Evolutionary conservation across 176 grass and related monocot species (phyloP), one percentile per base, ranked within the genome.

Genomic region (Calamus simplicifolius): DNA sequence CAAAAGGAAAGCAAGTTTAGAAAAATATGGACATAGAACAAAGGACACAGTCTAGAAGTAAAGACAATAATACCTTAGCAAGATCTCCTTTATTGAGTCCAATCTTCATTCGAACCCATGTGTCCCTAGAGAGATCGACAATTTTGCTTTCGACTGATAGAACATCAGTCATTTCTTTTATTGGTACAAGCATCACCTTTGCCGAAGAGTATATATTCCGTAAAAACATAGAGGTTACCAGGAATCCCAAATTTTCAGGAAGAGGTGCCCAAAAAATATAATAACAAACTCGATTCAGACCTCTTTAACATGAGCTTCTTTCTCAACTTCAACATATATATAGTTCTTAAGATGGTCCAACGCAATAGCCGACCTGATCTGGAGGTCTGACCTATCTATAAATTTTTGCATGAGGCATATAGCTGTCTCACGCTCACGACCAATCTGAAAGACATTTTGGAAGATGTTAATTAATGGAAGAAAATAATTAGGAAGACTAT

Each of bases 81-180:
- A 99, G 88, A 64, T 99, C 94, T 29, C 94, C 94, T 73, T 99
- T 99, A 68, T 99, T 93, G 62, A 89, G 48, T 27, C 94, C 81
- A 50, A 99, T 75, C 71, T 98, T 99, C 88, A 99, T 99, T 18
- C 85, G 81, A 29, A 99, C 94, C 94, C 94, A 99, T 27, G 88
- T 82, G 57, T 99, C 88, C 66, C 84, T 93, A 49, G 81, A 63
- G 76, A 99, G 81, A 50, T 99, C 88, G 50, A 99, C 85, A 86
- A 74, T 72, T 69, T 99, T 93, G 73, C 88, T 99, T 79, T 99
- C 88, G 30, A 98, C 87, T 51, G 82, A 98, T 54, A 92, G 72
- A 54, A 98, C 93, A 81, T 88, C 81, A 62, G 84, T 83, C 93
- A 98, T 98, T 82, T 92, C 93, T 79, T 98, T 98, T 75, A 98